A percentile compares a stretch with the other conserved stretches of the same genome.
These are phyloP conservation scores for Acorus gramineus DNA, from an alignment of 106 monocot genomes.

Conservation along the genomic window DNA sequence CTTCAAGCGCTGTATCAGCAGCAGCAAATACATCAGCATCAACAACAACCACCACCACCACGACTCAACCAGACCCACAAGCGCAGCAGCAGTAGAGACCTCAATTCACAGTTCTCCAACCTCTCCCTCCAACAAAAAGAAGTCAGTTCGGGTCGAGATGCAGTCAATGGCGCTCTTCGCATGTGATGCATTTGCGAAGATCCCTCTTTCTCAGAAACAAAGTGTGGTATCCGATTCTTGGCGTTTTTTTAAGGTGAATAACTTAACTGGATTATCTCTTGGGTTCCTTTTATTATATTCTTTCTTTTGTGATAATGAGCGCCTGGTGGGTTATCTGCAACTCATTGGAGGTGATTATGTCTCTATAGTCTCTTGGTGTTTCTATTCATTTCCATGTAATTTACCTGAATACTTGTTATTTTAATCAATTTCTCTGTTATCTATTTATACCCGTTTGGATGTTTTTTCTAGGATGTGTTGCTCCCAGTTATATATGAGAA, in stretches of 20 bases:
- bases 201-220: not conserved
- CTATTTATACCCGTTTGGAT: too few species aligned
- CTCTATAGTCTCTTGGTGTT: not conserved
- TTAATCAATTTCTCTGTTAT: too few species aligned
- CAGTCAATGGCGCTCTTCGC: constrained; percentile 27
- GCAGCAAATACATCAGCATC: constrained; percentile 15
- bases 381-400: too few species aligned
- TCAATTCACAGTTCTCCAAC: constrained; percentile 57
- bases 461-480: too few species aligned
- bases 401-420: too few species aligned
- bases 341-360: constrained; percentile 62
- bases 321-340: constrained; percentile 69
- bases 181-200: constrained; percentile 5
- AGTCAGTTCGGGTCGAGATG: constrained; percentile 26
- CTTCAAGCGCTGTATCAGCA: constrained; percentile 49
- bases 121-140: constrained; percentile 78
- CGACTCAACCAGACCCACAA: constrained; percentile 18
- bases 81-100: constrained; percentile 66
- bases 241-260: constrained; percentile 15
- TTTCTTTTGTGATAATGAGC: constrained; percentile 16
- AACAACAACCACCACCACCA: constrained; percentile 34
- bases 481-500: too few species aligned
- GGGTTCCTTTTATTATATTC: constrained; percentile 12
- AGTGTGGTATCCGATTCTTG: not conserved
- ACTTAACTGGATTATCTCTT: constrained; percentile 1